Evolutionary conservation across 371 early-diverging fungal genomes (phyloP).

Genomic region (Actinomortierella ambigua): DNA sequence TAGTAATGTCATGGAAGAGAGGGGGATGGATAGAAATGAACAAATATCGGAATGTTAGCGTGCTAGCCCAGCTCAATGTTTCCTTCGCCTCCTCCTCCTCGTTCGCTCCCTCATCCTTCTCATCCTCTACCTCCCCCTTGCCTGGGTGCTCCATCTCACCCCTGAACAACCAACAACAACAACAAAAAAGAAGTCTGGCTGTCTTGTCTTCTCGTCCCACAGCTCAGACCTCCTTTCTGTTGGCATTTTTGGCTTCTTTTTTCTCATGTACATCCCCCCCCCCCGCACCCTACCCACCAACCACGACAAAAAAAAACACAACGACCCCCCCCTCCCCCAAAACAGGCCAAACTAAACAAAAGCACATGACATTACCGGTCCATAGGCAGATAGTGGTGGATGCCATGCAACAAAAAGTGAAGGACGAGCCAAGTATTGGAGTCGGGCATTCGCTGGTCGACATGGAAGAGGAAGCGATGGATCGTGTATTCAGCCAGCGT

Average conservation of each 20-base stretch:
- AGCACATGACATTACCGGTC: slow-evolving; percentile 65
- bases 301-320: neutral
- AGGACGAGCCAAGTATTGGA: slow-evolving; percentile 68
- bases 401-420: slow-evolving; percentile 95
- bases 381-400: slow-evolving; percentile 97
- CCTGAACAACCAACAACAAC: too few relatives aligned
- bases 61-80: too few relatives aligned
- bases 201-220: too few relatives aligned
- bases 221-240: too few relatives aligned
- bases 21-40: neutral
- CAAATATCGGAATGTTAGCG: neutral
- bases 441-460: slow-evolving; percentile 88
- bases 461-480: slow-evolving; percentile 93
- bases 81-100: too few relatives aligned
- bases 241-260: neutral
- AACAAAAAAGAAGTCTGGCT: neutral
- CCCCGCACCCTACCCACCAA: neutral
- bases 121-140: too few relatives aligned
- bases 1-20: neutral
- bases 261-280: neutral
- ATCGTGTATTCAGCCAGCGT: slow-evolving; percentile 81
- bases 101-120: too few relatives aligned
- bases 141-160: too few relatives aligned
- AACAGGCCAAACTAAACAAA: neutral
- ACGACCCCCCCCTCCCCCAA: neutral